Evolutionary conservation across 768 basidiomycete species (phyloP), one percentile per base, ranked within the genome.

Genomic region (Phylloporus arenicola): DNA sequence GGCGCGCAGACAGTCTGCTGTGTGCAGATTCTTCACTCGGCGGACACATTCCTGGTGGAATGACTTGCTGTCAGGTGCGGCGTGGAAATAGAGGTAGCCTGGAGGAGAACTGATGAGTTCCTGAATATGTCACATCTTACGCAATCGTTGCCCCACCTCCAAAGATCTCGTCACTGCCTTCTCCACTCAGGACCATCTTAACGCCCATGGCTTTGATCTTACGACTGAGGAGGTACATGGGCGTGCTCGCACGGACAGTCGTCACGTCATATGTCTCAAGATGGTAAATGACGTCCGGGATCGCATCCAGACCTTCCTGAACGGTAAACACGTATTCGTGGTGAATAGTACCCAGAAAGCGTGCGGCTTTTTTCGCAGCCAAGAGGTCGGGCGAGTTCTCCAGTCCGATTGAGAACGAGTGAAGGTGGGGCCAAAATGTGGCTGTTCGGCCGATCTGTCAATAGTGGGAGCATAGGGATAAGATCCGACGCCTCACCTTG

Each of bases 201-300:
- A 99, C 96, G 51, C 96, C 96, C 90, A 92, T 97, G 4, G 96
- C 95, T 73, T 98, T 99, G 75, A 99, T 94, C 74, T 99, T 98
- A 43, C 96, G 81, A 65, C 88, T 92, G 52, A 99, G 82, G 25
- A 99, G 83, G 70, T 98, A 98, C 96, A 99, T 99, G 3, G 96
- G 96, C 4, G 94, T 97, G 61, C 88, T 92, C 9, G 96, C 96
- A 43, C 96, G 86, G 43, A 97, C 91, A 34, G 96, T 99, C 25
- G 96, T 99, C 50, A 99, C 96, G 68, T 99, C 96, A 70, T 92
- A 98, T 2, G 96, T 98, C 73, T 99, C 96, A 31, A 99, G 82
- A 64, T 98, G 95, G 69, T 97, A 86, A 57, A 99, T 96, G 52
- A 98, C 95, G 51, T 99, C 96, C 4, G 91, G 90, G 47, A 99